Evolutionary conservation across 768 basidiomycete species (phyloP).

Genomic region (Vishniacozyma victoriae): DNA sequence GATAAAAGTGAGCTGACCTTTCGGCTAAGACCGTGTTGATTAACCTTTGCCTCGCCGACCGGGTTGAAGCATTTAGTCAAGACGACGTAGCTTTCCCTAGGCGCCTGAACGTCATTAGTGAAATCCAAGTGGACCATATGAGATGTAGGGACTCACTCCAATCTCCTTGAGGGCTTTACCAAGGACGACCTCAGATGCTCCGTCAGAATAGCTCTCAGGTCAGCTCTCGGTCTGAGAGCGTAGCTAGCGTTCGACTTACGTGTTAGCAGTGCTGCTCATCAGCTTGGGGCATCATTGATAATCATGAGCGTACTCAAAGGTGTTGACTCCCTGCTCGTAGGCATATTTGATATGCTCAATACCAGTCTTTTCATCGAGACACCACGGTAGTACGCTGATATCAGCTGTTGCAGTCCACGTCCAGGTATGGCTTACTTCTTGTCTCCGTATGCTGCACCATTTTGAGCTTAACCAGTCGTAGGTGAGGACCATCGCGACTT

Average conservation of each 20-base stretch:
- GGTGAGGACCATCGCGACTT: background rate
- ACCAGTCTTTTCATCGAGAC: constrained; percentile 9
- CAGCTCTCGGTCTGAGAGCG: background rate
- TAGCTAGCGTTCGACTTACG: constrained; percentile 11
- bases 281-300: background rate
- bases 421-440: constrained; percentile 9
- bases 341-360: constrained; percentile 30
- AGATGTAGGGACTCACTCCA: constrained; percentile 4
- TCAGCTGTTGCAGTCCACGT: background rate
- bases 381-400: constrained; percentile 11
- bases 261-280: constrained; percentile 26
- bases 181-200: constrained; percentile 50
- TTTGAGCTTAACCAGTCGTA: background rate
- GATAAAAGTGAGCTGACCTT: background rate
- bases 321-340: constrained; percentile 40
- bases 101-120: constrained; percentile 48
- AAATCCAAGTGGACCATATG: background rate
- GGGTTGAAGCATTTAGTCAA: constrained; percentile 59
- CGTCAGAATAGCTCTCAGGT: constrained; percentile 14
- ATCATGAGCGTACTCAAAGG: constrained; percentile 15
- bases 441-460: constrained; percentile 15
- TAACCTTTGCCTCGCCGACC: background rate
- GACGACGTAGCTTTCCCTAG: constrained; percentile 70
- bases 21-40: background rate
- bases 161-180: constrained; percentile 55